phyloP scores from a whole-genome alignment of 208 protist genomes.

The Lotmaria passim region DNA sequence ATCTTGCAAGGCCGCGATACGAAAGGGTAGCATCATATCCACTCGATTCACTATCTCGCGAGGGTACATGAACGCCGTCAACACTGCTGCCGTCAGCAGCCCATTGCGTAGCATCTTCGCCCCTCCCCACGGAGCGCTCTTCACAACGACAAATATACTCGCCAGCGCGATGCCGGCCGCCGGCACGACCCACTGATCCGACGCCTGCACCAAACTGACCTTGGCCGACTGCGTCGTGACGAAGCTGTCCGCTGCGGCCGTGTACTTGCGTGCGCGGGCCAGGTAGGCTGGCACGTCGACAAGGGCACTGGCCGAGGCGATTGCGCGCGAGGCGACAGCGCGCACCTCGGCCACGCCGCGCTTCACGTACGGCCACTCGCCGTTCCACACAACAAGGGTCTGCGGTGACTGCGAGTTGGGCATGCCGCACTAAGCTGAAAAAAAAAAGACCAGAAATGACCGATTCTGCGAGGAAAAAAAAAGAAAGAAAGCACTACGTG shows the following conservation, averaged over 20 bases:
- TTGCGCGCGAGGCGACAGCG: conserved; percentile 22
- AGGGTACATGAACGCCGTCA: conserved; percentile 64
- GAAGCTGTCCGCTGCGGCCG: conserved; percentile 50
- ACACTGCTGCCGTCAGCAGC: conserved; percentile 36
- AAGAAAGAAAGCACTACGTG: not conserved
- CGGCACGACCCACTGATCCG: conserved; percentile 65
- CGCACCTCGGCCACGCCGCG: conserved; percentile 54
- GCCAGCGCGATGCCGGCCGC: conserved; percentile 47
- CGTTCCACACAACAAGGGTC: conserved; percentile 62
- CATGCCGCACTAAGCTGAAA: conserved; percentile 8
- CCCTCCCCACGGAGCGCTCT: conserved; percentile 64
- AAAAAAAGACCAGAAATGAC: conserved; percentile 14
- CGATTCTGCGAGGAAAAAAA: conserved; percentile 5
- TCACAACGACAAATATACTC: conserved; percentile 58
- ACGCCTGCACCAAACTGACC: conserved; percentile 41
- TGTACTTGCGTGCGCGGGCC: conserved; percentile 49
- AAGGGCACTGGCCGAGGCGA: conserved; percentile 21
- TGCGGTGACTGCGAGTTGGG: conserved; percentile 8
- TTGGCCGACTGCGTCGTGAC: conserved; percentile 39
- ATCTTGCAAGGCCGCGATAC: conserved; percentile 8
- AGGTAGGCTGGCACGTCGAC: conserved; percentile 63
- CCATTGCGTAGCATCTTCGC: conserved; percentile 70
- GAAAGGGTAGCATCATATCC: conserved; percentile 53
- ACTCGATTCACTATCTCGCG: conserved; percentile 51
- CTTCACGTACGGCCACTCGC: conserved; percentile 84